phyloP scores from a whole-genome alignment of 352 stramenopile genomes.

The Globisporangium polare region DNA sequence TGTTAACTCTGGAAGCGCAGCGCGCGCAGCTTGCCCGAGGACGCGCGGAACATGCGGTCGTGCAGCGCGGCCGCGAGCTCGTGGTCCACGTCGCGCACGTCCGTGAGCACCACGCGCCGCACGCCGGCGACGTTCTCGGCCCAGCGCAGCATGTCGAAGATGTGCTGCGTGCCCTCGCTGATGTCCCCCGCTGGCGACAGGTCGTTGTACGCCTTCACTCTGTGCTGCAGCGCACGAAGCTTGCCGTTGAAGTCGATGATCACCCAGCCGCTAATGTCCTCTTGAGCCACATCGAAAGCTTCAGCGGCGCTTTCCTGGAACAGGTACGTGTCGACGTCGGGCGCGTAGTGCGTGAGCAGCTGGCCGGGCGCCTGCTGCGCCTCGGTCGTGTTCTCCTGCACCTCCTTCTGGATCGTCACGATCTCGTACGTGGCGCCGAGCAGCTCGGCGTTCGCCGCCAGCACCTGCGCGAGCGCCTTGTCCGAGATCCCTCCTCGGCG shows the following conservation, averaged over 20 bases:
- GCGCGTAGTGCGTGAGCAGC: slow-evolving; percentile 97
- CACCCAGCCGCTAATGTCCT: slow-evolving; percentile 55
- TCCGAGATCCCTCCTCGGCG: slow-evolving; percentile 85
- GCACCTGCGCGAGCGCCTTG: slow-evolving; percentile 47
- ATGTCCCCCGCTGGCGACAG: slow-evolving; percentile 70
- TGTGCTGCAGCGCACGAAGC: slow-evolving; percentile 37
- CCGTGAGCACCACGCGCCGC: slow-evolving; percentile 64
- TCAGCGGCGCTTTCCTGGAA: slow-evolving; percentile 41
- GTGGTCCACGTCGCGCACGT: slow-evolving; percentile 46
- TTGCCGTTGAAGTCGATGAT: slow-evolving; percentile 79
- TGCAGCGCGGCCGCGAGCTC: slow-evolving; percentile 76
- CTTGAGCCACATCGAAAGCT: slow-evolving; percentile 25
- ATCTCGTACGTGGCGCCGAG: slow-evolving; percentile 53
- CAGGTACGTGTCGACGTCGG: slow-evolving; percentile 91
- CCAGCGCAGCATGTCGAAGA: slow-evolving; percentile 86
- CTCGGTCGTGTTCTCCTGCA: slow-evolving; percentile 57
- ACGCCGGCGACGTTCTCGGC: slow-evolving; percentile 70
- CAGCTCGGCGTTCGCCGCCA: slow-evolving; percentile 38
- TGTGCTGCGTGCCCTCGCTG: slow-evolving; percentile 58
- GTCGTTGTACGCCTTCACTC: slow-evolving; percentile 71
- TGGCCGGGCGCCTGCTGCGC: slow-evolving; percentile 93
- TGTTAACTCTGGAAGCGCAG: slow-evolving; percentile 34
- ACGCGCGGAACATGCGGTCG: slow-evolving; percentile 80
- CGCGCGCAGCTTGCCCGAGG: slow-evolving; percentile 62
- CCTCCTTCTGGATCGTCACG: slow-evolving; percentile 61